Evolutionary conservation across 805 yeast species (phyloP), one percentile per base, ranked within the genome.

Genomic region (Brettanomyces sp.): DNA sequence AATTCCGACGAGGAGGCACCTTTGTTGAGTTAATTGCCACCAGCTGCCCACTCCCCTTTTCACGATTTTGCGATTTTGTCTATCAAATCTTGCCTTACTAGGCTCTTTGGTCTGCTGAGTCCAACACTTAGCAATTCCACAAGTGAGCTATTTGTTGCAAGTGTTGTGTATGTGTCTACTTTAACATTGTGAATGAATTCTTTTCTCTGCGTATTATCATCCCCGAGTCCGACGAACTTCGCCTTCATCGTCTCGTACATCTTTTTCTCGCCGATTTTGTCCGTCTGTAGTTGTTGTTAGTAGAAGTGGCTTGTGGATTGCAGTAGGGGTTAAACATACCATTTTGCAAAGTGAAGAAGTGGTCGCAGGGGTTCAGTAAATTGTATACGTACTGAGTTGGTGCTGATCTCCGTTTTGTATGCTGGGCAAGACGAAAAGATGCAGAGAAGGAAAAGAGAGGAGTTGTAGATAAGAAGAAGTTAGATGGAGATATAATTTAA

Each of bases 141-240:
- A 44, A 79, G 47, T 11, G 73, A 67, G 18, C 74, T 74, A 56
- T 82, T 87, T 24, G 80, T 79, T n/a, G 75, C 70, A 41, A 82
- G 62, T 21, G 82, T 72, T 0, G 84, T 73, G 47, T 76, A 75
- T 1, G 87, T 76, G 54, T 85, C 95, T 48, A 85, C 65, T 46
- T 78, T 79, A 2, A 82, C 68, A 54, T 84, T 85, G 5, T 73
- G 62, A 49, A 81, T 55, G 77, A 91, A 90, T 59, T 85, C 91
- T 13, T 70, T 69, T 44, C 81, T 68, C 0, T 82, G 69, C 0
- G 95, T 88, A 45, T 79, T 80, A 8, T 89, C 72, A 56, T 79
- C 73, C 0, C 96, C 96, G 1, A 90, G 61, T 1, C 95, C 95
- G 22, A 82, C 67, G 57, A 84, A 79, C 56, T 82, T 78, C 39